Base-by-base conservation (phyloP, 768 basidiomycete species). In the Auricularia sp. region DNA sequence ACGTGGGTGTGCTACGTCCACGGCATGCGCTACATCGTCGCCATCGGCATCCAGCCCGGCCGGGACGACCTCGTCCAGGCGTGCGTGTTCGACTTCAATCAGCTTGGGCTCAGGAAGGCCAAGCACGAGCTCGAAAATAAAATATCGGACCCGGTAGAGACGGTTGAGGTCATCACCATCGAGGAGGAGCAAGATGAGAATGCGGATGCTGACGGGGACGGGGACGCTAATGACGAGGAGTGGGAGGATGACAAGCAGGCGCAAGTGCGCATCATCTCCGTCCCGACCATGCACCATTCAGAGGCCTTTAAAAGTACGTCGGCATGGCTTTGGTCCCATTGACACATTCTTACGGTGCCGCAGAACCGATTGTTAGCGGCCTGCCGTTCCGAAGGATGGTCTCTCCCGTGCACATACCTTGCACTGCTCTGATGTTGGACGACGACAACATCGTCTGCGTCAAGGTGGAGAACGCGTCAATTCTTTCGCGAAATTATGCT, bases 1-100 rank as follows among this genome's bases (percentile, higher is more conserved):
- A 59, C 56, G 29, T 59, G 56, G 56, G 56, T 59, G 29, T 59
- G 56, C 56, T 59, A 59, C 23, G 56, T 59, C 11, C 23, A 59
- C 56, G 56, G 56, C 34, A 2, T 34, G 56, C 21, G 56, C 2
- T 59, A n/a, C 56, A 59, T 59, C 29, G 14, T 59, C 11, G 23
- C 56, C 23, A 6, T 23, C 34, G 56, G 33, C 56, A 18, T 33
- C 34, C 8, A 29, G 12, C 14, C 23, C 14, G 29, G 34, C 29
- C 11, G 7, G 12, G 56, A 33, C 8, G 56, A 14, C 56, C 7
- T 12, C 29, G 34, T 33, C 14, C 56, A 18, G 23, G 14, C 34
- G 29, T 59, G 56, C 23, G 34, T 59, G 29, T 34, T 59, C 56
- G 56, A 59, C 56, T 59, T 59, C 56, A 59, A 59, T 33, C 56